Base-by-base conservation (phyloP, 352 stramenopile genomes). In the Aphanomyces invadans region DNA sequence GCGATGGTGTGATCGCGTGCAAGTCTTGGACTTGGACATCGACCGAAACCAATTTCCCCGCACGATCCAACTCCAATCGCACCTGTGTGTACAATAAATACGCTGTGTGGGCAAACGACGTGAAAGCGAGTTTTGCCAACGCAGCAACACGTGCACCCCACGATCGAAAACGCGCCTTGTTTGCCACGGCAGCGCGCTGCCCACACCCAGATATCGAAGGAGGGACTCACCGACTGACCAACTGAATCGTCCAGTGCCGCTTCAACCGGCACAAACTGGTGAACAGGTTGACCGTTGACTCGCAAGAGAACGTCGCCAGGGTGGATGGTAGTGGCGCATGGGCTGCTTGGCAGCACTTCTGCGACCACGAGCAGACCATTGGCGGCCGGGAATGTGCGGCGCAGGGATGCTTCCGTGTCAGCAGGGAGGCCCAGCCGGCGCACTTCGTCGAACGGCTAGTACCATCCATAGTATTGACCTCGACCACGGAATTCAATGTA, bases 301-400 rank as follows among this genome's bases (percentile, higher is more conserved):
- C 80, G 75, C 10, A 97, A 72, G 17, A 97, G 74, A 4, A 97
- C 83, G 70, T 97, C 91, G 2, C 91, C 91, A n/a, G 84, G 79
- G 65, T 95, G 80, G 9, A 97, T 70, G 31, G 91, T 87, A 19
- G 76, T 81, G 52, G 83, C 83, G 0, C 80, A 89, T 11, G 88
- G 79, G 1, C 89, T 88, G 7, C 78, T 74, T 3, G 87, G 87
- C 28, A 97, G 80, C 0, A 88, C 92, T 75, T 96, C 83, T 3
- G 85, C 76, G 1, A 97, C 90, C 2, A 89, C 92, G 42, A 97
- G 75, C 82, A 97, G 93, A 23, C 90, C 90, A n/a, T 87, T 95
- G 39, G 90, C 83, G 32, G 90, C 59, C 26, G 90, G 89, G 42
- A 85, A 95, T 12, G 74, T 77, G 33, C 79, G 86, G 32, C 90